These are phyloP conservation scores for Rhinocladiella mackenziei DNA, from an alignment of 2,329 filamentous ascomycete species.

Conservation along the genomic window DNA sequence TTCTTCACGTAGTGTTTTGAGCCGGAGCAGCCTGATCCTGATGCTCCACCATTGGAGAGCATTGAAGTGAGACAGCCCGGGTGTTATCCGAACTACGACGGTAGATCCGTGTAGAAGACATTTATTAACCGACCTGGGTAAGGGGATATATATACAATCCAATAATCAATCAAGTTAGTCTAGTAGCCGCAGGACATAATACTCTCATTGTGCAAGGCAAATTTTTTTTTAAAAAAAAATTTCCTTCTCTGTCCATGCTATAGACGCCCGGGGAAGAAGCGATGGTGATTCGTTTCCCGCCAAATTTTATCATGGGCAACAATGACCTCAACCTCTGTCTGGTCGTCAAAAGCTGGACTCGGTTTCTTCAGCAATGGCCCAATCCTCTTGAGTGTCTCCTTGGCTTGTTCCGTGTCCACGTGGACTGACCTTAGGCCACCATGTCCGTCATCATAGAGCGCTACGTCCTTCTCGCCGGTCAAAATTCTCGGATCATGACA, in stretches of 20 bases:
- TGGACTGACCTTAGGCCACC: slow-evolving; percentile 50
- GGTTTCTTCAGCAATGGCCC: slow-evolving; percentile 19
- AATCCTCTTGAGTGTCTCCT: slow-evolving; percentile 42
- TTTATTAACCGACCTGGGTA: too few relatives aligned
- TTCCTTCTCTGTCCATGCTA: neutral
- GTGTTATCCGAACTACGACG: too few relatives aligned
- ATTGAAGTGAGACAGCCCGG: too few relatives aligned
- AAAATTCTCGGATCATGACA: slow-evolving; percentile 35
- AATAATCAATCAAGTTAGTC: too few relatives aligned
- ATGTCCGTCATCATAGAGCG: slow-evolving; percentile 46
- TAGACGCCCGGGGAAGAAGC: slow-evolving; percentile 23
- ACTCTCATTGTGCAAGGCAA: too few relatives aligned
- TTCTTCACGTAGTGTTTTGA: too few relatives aligned
- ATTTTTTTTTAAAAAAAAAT: too few relatives aligned
- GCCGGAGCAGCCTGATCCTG: too few relatives aligned
- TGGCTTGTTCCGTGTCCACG: slow-evolving; percentile 46
- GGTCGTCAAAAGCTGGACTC: slow-evolving; percentile 12
- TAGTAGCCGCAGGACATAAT: neutral
- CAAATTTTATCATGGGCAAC: slow-evolving; percentile 27
- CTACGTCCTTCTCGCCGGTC: slow-evolving; percentile 46
- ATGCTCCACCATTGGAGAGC: too few relatives aligned
- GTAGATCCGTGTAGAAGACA: too few relatives aligned
- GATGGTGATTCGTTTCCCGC: slow-evolving; percentile 24
- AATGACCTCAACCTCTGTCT: slow-evolving; percentile 26
- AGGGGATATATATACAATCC: too few relatives aligned